Conservation (phyloP, 768 basidiomycete species). For the Favolaschia claudopus region DNA sequence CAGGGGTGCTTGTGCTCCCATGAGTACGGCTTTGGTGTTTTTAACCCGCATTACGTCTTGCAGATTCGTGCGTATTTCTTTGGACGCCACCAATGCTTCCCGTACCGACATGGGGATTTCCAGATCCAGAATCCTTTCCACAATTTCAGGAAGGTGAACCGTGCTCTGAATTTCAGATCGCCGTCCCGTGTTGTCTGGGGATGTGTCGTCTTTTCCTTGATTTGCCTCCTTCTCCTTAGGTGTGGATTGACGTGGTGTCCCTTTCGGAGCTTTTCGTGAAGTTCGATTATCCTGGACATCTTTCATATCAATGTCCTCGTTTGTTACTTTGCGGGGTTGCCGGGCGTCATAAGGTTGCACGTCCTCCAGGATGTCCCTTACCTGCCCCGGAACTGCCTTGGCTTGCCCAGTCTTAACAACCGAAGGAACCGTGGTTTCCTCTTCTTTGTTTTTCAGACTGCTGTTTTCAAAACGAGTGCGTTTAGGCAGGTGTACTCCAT, state of each 20-base stretch:
- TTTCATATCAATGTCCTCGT: neutral
- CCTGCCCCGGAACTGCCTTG: neutral
- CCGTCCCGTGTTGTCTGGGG: neutral
- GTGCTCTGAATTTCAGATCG: neutral
- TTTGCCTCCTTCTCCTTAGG: neutral
- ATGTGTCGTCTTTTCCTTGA: neutral
- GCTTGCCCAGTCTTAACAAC: neutral
- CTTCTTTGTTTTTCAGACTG: neutral
- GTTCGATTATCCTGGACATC: neutral
- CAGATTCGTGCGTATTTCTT: constrained; percentile 6
- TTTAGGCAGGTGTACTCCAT: constrained; percentile 3
- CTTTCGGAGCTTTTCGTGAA: neutral
- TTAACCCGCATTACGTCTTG: constrained; percentile 9
- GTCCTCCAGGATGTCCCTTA: no score
- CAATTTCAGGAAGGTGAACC: neutral
- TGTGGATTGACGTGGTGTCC: neutral
- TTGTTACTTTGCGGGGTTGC: no score
- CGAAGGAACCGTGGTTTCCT: neutral
- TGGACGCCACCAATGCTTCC: neutral
- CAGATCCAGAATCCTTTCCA: constrained; percentile 6
- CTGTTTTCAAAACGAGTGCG: neutral
- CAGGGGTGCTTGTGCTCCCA: neutral
- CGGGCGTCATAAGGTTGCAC: no score
- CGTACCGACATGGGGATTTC: neutral
- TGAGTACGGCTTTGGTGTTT: neutral